Percentiles rank a stretch among this genome's conserved stretches.
Evolutionary conservation across 805 yeast genomes (phyloP).

Genomic region (Yarrowia hollandica): DNA sequence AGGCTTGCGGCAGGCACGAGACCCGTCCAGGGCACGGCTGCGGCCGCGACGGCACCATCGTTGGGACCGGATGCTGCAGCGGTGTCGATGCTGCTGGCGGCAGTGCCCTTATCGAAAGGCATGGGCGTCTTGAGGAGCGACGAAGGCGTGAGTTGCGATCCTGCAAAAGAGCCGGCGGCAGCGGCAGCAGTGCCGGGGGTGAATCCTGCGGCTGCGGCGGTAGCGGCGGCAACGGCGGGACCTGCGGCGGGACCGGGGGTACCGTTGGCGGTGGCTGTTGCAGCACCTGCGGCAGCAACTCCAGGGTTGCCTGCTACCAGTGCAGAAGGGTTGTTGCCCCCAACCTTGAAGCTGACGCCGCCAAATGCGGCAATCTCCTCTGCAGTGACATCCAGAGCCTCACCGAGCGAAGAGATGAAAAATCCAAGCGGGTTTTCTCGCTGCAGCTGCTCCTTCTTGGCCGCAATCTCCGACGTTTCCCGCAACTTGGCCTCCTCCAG

Average conservation of each 20-base stretch:
- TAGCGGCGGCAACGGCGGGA: conserved; percentile 10
- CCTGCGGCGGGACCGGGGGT: conserved; percentile 18
- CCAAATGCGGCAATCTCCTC: conserved; percentile 37
- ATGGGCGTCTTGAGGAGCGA: conserved; percentile 22
- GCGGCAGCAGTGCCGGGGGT: conserved; percentile 1
- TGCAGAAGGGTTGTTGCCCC: not conserved
- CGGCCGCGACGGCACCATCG: not conserved
- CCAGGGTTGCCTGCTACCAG: conserved; percentile 12
- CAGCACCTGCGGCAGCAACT: not conserved
- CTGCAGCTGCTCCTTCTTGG: conserved; percentile 37
- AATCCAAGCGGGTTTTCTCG: conserved; percentile 39
- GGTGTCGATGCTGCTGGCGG: conserved; percentile 34
- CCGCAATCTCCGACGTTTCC: conserved; percentile 34
- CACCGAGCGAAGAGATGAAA: conserved; percentile 41
- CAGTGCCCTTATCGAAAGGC: conserved; percentile 32
- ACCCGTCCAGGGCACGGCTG: conserved; percentile 36
- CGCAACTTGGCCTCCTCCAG: conserved; percentile 30
- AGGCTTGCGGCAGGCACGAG: conserved; percentile 40
- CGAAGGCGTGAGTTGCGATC: conserved; percentile 1
- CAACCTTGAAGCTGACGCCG: conserved; percentile 16
- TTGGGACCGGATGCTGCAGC: conserved; percentile 8
- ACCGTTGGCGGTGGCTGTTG: not conserved
- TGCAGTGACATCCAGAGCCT: conserved; percentile 41
- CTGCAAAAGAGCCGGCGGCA: not conserved
- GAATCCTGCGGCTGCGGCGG: conserved; percentile 4